These are phyloP conservation scores for Monosporascus sp. DNA, from an alignment of 2,329 filamentous ascomycete genomes.

Conservation along the genomic window DNA sequence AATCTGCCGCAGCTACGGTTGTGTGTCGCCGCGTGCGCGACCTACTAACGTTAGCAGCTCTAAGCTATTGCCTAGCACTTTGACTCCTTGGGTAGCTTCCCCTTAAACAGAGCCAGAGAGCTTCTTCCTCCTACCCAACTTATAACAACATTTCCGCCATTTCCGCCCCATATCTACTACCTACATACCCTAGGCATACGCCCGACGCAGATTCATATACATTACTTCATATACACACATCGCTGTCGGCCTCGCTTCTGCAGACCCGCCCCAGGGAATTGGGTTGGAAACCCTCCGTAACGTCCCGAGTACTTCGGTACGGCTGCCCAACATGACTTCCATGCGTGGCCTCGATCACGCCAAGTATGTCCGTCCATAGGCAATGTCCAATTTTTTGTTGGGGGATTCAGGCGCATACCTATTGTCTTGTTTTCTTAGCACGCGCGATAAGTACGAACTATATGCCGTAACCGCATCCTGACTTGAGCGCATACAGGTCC, in stretches of 20 bases:
- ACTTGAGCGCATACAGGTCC: constrained; percentile 40
- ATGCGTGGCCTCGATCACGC: constrained; percentile 29
- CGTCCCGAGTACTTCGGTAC: neutral
- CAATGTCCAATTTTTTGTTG: neutral
- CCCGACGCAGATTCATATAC: neutral
- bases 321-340: constrained; percentile 23
- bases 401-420: neutral
- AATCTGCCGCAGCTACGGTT: no score
- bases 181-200: no score
- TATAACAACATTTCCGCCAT: no score
- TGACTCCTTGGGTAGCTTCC: no score
- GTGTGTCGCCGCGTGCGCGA: no score
- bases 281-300: neutral
- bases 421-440: neutral
- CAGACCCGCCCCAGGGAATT: neutral
- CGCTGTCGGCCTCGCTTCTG: neutral
- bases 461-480: neutral
- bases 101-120: no score
- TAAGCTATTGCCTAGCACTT: no score
- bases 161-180: no score
- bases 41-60: no score
- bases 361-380: constrained; percentile 19
- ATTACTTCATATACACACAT: neutral
- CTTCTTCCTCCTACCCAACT: no score
- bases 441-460: neutral